These are phyloP conservation scores for Camelina neglecta DNA, from an alignment of 345 rosid genomes.

Conservation along the genomic window DNA sequence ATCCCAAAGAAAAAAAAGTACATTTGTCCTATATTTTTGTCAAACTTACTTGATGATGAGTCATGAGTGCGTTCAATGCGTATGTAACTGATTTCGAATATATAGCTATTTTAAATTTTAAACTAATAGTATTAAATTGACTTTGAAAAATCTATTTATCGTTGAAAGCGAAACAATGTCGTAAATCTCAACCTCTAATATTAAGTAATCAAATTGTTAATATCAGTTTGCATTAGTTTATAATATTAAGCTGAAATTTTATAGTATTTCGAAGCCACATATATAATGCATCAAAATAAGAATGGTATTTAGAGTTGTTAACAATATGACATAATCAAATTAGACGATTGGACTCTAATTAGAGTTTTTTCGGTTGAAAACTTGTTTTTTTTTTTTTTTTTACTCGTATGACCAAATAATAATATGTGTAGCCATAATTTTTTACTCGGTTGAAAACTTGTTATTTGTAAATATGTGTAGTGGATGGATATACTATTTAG, in stretches of 20 bases:
- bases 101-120: not conserved
- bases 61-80: conserved; percentile 12
- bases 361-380: no score
- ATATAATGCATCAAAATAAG: not conserved
- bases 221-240: not conserved
- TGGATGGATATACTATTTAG: no score
- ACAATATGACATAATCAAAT: not conserved
- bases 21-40: conserved; percentile 42
- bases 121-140: not conserved
- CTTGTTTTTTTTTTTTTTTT: no score
- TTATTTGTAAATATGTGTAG: no score
- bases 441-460: no score
- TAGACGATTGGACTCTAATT: no score
- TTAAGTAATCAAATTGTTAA: not conserved
- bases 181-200: not conserved
- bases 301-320: not conserved
- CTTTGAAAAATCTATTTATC: not conserved
- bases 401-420: no score
- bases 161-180: not conserved
- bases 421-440: no score
- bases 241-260: not conserved
- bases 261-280: not conserved
- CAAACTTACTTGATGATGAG: conserved; percentile 24
- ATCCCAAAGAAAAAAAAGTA: conserved; percentile 36
- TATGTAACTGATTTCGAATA: not conserved